These are phyloP conservation scores for Testicularia cyperi DNA, from an alignment of 1,284 basidiomycete genomes.

Conservation along the genomic window DNA sequence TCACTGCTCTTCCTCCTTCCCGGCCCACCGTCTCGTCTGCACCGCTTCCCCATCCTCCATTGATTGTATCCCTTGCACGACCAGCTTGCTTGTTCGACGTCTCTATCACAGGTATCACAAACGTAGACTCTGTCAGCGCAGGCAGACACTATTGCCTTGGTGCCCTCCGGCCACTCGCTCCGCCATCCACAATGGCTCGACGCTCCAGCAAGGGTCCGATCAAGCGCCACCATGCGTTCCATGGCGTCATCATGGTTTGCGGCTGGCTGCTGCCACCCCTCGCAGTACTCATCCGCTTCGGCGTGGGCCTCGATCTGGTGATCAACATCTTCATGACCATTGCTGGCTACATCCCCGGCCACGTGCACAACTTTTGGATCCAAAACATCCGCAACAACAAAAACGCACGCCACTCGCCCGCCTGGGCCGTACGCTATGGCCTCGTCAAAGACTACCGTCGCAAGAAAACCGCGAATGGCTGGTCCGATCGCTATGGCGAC, in stretches of 20 bases:
- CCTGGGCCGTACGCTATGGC: conserved; percentile 73
- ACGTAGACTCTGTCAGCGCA: too few relatives aligned
- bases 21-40: too few relatives aligned
- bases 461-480: conserved; percentile 39
- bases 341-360: conserved; percentile 67
- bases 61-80: too few relatives aligned
- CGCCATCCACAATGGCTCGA: conserved; percentile 19
- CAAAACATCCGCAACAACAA: conserved; percentile 92
- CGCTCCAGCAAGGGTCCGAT: conserved; percentile 25
- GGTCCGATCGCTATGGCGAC: conserved; percentile 42
- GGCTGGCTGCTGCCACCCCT: conserved; percentile 41
- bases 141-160: too few relatives aligned
- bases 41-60: too few relatives aligned
- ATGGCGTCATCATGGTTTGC: conserved; percentile 67
- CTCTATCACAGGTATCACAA: too few relatives aligned
- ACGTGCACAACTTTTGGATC: conserved; percentile 88
- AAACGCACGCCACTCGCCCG: conserved; percentile 82
- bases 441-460: conserved; percentile 43
- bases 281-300: conserved; percentile 91
- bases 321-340: conserved; percentile 86
- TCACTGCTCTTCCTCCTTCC: too few relatives aligned
- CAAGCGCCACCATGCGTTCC: conserved; percentile 74
- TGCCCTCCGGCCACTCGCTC: too few relatives aligned
- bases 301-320: conserved; percentile 88
- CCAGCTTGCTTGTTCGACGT: too few relatives aligned